Conservation (phyloP, 345 rosid species). For the Populus deltoides region DNA sequence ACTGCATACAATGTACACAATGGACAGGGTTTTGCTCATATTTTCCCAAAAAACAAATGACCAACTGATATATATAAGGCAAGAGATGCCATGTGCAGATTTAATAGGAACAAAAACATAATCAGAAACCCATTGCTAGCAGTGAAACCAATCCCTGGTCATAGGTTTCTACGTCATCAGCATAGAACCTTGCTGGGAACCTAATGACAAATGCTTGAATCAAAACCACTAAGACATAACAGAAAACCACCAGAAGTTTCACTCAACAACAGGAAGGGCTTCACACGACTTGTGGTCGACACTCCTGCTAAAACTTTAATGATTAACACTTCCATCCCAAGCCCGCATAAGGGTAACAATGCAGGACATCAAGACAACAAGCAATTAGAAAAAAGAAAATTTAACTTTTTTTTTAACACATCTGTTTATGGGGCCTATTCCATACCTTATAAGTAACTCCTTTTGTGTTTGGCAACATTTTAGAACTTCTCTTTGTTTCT, state of each 20-base stretch:
- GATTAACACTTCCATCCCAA: neutral
- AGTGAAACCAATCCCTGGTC: neutral
- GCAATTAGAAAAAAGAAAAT: neutral
- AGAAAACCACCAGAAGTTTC: neutral
- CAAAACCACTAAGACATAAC: neutral
- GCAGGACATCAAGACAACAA: neutral
- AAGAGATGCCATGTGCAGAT: neutral
- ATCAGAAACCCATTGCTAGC: neutral
- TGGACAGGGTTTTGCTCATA: neutral
- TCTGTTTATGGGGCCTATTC: neutral
- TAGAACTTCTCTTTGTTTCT: neutral
- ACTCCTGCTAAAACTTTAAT: neutral
- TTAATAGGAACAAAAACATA: neutral
- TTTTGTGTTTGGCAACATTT: neutral
- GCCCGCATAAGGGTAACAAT: neutral
- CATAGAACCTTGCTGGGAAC: neutral
- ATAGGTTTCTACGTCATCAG: neutral
- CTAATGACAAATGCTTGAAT: neutral
- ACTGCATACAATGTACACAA: neutral
- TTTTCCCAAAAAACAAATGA: neutral
- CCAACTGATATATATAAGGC: neutral
- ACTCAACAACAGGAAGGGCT: neutral
- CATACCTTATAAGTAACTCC: neutral
- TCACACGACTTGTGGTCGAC: neutral
- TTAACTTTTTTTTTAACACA: neutral